Evolutionary conservation across 495 filamentous ascomycete species (phyloP), one percentile per base, ranked within the genome.

Genomic region (Penicillium psychrofluorescens): DNA sequence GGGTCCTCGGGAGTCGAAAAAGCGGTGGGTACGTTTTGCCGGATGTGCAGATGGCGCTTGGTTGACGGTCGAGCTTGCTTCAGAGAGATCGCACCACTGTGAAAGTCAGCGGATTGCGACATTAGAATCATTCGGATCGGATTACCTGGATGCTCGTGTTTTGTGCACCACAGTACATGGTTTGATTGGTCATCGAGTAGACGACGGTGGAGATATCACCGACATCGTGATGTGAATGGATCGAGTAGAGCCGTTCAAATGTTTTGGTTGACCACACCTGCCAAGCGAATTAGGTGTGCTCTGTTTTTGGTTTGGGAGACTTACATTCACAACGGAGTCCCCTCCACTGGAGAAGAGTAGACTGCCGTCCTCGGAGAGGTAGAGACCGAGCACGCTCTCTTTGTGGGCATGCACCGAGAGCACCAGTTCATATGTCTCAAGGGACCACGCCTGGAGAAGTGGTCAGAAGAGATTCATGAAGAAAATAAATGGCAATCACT

Each of bases 131-230:
- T 5, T 16, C 10, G 12, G 22, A 35, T 44, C 49, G 69, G 62
- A 32, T 29, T 66, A 79, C 77, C 64, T 95, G 90, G 35, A 98
- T 94, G 34, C 84, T 86, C 29, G 90, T 95, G 51, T 96, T 96
- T 58, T 97, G 94, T 8, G 88, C 87, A 33, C 92, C 92, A 35
- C 95, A 78, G 67, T 95, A 98, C 10, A 92, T 77, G 0, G 85
- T 95, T 54, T 91, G 73, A 49, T 85, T 71, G 44, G 72, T 75
- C 3, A 80, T 64, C 1, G 90, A 95, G 64, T 94, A 96, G 4
- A 81, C 84, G 38, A 95, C 79, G 46, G 88, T 91, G 57, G 97
- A 98, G 16, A 98, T 81, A 62, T 98, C 92, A 38, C 92, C 92
- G 28, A 96, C 89, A 56, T 97, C 94, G 63, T 90, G 90, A 31